Conservation (phyloP, 345 rosid species). For the Cardamine chenopodiifolia region DNA sequence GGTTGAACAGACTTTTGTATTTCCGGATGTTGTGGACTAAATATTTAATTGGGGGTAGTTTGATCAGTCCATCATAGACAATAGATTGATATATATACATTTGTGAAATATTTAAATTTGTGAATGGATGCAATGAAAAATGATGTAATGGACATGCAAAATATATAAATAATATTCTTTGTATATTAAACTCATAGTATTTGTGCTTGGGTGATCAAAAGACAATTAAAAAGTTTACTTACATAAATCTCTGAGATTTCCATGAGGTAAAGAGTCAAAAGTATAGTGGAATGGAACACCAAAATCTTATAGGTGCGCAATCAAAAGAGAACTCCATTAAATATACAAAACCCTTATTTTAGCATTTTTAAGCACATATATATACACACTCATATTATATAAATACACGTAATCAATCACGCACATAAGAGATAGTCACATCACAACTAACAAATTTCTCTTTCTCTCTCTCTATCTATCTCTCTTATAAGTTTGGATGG, state of each 20-base stretch:
- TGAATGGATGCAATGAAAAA: not conserved
- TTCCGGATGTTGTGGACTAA: not conserved
- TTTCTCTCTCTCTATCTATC: not conserved
- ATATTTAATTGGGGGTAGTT: not conserved
- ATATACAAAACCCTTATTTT: slow-evolving; percentile 23
- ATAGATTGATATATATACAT: not conserved
- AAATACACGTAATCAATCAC: slow-evolving; percentile 38
- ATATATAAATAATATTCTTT: not conserved
- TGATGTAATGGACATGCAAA: not conserved
- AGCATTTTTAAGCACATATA: slow-evolving; percentile 10
- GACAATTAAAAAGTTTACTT: slow-evolving; percentile 30
- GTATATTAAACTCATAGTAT: slow-evolving; percentile 12
- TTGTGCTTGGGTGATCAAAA: slow-evolving; percentile 30
- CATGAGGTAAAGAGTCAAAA: slow-evolving; percentile 43
- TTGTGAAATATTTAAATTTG: not conserved
- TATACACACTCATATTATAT: slow-evolving; percentile 42
- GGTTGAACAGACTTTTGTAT: not conserved
- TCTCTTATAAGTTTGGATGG: slow-evolving; percentile 38
- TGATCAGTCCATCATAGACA: not conserved
- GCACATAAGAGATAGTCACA: slow-evolving; percentile 43
- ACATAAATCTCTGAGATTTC: slow-evolving; percentile 40
- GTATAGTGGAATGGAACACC: slow-evolving; percentile 40
- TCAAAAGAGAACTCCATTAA: slow-evolving; percentile 30
- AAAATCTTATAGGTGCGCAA: slow-evolving; percentile 33
- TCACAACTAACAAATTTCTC: slow-evolving; percentile 39